phyloP scores from a whole-genome alignment of 768 basidiomycete genomes.

The Termitomyces sp. region DNA sequence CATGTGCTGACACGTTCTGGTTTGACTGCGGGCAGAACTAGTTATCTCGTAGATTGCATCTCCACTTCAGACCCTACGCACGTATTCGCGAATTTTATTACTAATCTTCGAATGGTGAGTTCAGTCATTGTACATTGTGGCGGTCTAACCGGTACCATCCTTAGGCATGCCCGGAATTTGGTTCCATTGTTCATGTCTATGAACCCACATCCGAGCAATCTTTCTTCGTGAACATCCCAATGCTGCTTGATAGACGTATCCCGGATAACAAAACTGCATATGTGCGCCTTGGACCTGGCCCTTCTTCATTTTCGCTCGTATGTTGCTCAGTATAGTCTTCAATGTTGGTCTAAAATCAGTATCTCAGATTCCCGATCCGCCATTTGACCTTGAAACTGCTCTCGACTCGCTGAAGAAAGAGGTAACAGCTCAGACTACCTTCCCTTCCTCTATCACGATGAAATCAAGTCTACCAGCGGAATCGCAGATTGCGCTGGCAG shows the following conservation, averaged over 20 bases:
- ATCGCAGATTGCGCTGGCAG: constrained; percentile 50
- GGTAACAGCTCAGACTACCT: background rate
- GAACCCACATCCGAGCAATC: constrained; percentile 47
- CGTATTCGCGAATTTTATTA: constrained; percentile 33
- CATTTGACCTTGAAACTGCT: constrained; percentile 9
- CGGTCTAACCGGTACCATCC: background rate
- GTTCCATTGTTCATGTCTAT: constrained; percentile 38
- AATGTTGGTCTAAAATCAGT: background rate
- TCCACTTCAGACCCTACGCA: constrained; percentile 29
- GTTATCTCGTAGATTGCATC: constrained; percentile 50
- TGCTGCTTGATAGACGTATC: constrained; percentile 14
- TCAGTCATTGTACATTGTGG: background rate
- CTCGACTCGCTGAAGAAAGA: constrained; percentile 10
- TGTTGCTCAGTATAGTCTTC: background rate
- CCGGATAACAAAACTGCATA: constrained; percentile 6
- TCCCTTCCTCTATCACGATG: constrained; percentile 23
- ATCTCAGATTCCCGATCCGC: constrained; percentile 16
- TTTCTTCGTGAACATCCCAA: constrained; percentile 47
- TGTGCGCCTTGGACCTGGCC: constrained; percentile 14
- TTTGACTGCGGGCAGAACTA: constrained; percentile 29
- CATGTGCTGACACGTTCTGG: background rate
- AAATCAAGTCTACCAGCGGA: constrained; percentile 21
- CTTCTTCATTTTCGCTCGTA: constrained; percentile 11
- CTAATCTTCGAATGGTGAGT: constrained; percentile 34
- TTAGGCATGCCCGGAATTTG: constrained; percentile 28